phyloP scores from a whole-genome alignment of 106 monocot species.

The Chionographis japonica region DNA sequence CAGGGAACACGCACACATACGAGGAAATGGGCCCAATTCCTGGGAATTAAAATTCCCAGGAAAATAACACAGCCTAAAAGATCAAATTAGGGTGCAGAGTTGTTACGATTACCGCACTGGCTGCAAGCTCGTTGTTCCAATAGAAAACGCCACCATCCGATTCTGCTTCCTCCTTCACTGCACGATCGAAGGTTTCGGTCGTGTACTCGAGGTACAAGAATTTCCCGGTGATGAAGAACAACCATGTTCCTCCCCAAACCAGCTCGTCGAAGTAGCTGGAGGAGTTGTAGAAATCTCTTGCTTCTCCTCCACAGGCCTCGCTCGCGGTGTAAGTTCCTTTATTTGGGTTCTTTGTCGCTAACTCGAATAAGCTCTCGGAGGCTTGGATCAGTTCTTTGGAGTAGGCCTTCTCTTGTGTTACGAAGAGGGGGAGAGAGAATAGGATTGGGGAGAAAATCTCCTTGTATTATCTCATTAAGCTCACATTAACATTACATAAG shows the following conservation, averaged over 20 bases:
- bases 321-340: constrained; percentile 16
- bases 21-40: too few relatives aligned
- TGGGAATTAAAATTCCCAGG: too few relatives aligned
- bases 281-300: constrained; percentile 25
- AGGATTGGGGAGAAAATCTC: too few relatives aligned
- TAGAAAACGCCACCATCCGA: constrained; percentile 20
- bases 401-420: constrained; percentile 6
- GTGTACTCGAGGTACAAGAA: constrained; percentile 15
- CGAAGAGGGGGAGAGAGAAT: too few relatives aligned
- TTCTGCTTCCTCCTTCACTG: background rate
- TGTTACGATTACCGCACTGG: constrained; percentile 17
- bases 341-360: background rate
- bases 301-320: constrained; percentile 18
- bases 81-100: too few relatives aligned
- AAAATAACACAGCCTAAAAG: too few relatives aligned
- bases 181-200: constrained; percentile 13
- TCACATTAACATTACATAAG: too few relatives aligned
- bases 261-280: constrained; percentile 29
- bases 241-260: constrained; percentile 38
- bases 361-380: constrained; percentile 14
- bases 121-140: constrained; percentile 50
- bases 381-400: constrained; percentile 9
- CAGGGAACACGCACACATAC: too few relatives aligned
- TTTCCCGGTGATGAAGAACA: constrained; percentile 40
- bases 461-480: too few relatives aligned